Evolutionary conservation across 345 rosid genomes (phyloP).

Genomic region (Carallia brachiata): DNA sequence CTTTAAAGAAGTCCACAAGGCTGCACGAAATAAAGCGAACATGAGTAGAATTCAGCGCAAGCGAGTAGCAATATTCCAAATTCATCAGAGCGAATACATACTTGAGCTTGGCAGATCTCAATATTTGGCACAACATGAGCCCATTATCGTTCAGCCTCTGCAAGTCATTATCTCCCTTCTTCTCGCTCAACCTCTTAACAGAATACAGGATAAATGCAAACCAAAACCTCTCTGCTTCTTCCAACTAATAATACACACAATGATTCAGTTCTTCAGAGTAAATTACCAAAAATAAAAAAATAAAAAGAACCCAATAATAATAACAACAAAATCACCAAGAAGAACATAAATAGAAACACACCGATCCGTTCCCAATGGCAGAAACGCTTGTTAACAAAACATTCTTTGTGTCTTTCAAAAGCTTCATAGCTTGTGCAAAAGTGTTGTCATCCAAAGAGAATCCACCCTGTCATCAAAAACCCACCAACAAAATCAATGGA

Average conservation of each 20-base stretch:
- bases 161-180: constrained; percentile 31
- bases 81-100: constrained; percentile 26
- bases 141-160: constrained; percentile 42
- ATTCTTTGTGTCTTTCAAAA: constrained; percentile 69
- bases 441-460: constrained; percentile 53
- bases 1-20: constrained; percentile 80
- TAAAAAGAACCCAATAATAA: not conserved
- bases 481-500: not conserved
- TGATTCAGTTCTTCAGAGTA: constrained; percentile 2
- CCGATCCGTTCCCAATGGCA: constrained; percentile 66
- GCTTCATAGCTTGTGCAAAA: constrained; percentile 44
- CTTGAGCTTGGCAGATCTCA: constrained; percentile 74
- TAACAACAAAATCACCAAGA: not conserved
- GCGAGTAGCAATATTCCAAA: not conserved
- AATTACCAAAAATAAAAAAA: not conserved
- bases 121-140: constrained; percentile 66
- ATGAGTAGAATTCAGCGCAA: not conserved
- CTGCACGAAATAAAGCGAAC: constrained; percentile 39
- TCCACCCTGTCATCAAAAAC: constrained; percentile 47
- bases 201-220: constrained; percentile 72
- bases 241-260: constrained; percentile 42
- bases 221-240: constrained; percentile 89
- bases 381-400: constrained; percentile 41
- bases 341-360: constrained; percentile 13
- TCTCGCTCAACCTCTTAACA: constrained; percentile 56